Evolutionary conservation across 192 early-diverging fungal species (phyloP).

Genomic region (Gamsiella multidivaricata): DNA sequence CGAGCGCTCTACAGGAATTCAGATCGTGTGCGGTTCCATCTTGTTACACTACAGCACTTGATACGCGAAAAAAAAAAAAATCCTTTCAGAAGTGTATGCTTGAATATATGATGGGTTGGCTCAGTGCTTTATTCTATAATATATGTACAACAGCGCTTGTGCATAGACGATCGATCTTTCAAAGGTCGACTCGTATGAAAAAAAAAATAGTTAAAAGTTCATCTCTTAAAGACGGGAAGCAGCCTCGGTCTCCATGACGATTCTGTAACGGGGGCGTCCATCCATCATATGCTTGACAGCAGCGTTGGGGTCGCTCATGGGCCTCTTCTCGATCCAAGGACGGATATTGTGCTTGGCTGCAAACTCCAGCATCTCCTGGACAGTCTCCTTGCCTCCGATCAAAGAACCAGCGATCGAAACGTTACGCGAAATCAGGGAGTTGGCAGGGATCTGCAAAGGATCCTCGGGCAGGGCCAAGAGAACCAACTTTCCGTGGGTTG

Average conservation of each 20-base stretch:
- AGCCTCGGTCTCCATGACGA: conserved; percentile 75
- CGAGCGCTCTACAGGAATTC: too few relatives aligned
- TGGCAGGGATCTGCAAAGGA: conserved; percentile 55
- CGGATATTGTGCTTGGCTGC: conserved; percentile 71
- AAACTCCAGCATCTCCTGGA: conserved; percentile 76
- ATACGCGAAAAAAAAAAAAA: too few relatives aligned
- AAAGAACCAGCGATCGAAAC: conserved; percentile 72
- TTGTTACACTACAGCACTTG: too few relatives aligned
- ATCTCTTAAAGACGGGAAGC: conserved; percentile 17
- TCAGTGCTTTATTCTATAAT: too few relatives aligned
- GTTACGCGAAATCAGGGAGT: conserved; percentile 57
- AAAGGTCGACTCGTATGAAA: neutral
- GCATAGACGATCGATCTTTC: too few relatives aligned
- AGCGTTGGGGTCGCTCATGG: conserved; percentile 71
- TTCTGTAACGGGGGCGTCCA: conserved; percentile 75
- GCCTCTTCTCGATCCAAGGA: conserved; percentile 72
- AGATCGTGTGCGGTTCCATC: too few relatives aligned
- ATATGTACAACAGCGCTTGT: too few relatives aligned
- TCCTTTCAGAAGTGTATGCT: too few relatives aligned
- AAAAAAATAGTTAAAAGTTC: neutral
- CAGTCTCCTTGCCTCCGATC: conserved; percentile 67
- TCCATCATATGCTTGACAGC: conserved; percentile 69
- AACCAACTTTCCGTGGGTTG: conserved; percentile 70
- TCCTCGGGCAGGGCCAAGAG: conserved; percentile 74
- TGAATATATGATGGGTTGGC: too few relatives aligned